phyloP scores from a whole-genome alignment of 1,284 basidiomycete genomes.

The Thelephora terrestris region DNA sequence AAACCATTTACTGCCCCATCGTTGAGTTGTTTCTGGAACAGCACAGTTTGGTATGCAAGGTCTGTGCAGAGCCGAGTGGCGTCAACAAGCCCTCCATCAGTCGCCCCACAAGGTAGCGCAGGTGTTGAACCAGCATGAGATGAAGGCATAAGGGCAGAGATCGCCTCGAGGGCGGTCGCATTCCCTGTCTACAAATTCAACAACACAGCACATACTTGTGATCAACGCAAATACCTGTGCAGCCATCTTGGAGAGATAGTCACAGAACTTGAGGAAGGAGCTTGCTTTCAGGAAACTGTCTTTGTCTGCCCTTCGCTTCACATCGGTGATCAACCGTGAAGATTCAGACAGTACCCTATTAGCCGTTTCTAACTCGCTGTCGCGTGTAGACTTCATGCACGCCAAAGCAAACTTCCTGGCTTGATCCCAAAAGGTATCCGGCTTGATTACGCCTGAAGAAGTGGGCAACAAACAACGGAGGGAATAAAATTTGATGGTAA shows the following conservation, averaged over 20 bases:
- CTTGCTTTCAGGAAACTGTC: slow-evolving; percentile 33
- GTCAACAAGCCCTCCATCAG: slow-evolving; percentile 17
- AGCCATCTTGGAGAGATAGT: slow-evolving; percentile 36
- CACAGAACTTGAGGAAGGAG: slow-evolving; percentile 51
- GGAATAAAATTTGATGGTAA: slow-evolving; percentile 17
- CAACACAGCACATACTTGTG: neutral
- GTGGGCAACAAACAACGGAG: slow-evolving; percentile 23
- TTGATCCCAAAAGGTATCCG: slow-evolving; percentile 57
- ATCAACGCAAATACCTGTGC: slow-evolving; percentile 28
- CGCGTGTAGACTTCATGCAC: slow-evolving; percentile 28
- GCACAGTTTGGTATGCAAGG: slow-evolving; percentile 33
- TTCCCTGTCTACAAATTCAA: slow-evolving; percentile 1
- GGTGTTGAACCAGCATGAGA: too few species aligned
- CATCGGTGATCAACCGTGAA: slow-evolving; percentile 27
- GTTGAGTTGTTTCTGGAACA: slow-evolving; percentile 21
- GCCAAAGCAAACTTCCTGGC: slow-evolving; percentile 38
- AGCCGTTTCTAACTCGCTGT: slow-evolving; percentile 24
- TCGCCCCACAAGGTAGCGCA: too few species aligned
- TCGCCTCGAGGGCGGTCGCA: neutral
- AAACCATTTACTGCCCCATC: neutral
- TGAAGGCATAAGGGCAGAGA: too few species aligned
- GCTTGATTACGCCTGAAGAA: slow-evolving; percentile 19
- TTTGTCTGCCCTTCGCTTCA: slow-evolving; percentile 27
- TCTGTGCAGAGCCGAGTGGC: slow-evolving; percentile 29
- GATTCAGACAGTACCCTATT: slow-evolving; percentile 32